A percentile compares a stretch with the other conserved stretches of the same genome.
Conservation (phyloP, 2,329 filamentous ascomycete genomes). For the Tolypocladium tropicale region DNA sequence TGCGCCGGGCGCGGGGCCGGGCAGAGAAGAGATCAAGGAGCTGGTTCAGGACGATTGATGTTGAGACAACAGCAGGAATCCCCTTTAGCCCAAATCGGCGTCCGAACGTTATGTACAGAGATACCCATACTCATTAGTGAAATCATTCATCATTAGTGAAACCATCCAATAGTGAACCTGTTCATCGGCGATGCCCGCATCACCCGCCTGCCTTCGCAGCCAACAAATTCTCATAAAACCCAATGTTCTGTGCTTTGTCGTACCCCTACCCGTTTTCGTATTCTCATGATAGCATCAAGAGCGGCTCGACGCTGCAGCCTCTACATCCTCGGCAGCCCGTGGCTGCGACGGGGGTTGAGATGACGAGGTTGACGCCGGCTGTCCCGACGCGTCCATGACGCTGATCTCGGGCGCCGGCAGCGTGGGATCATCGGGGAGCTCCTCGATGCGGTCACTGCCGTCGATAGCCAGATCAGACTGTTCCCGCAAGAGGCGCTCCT, state of each 20-base stretch:
- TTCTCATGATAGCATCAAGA: not conserved
- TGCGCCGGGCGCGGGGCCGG: constrained; percentile 30
- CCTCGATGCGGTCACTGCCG: constrained; percentile 32
- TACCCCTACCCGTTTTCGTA: not conserved
- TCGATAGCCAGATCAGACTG: constrained; percentile 27
- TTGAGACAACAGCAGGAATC: not conserved
- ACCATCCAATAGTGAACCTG: not conserved
- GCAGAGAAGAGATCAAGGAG: constrained; percentile 52
- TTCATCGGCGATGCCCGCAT: not conserved
- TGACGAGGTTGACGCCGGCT: not conserved
- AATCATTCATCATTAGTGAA: not conserved
- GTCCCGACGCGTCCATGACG: not conserved
- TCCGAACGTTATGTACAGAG: not conserved
- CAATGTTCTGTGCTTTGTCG: not conserved
- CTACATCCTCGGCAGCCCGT: not conserved
- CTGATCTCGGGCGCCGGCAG: constrained; percentile 22
- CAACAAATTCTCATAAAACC: not conserved
- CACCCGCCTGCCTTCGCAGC: not conserved
- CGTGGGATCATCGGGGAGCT: constrained; percentile 37
- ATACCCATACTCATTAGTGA: constrained; percentile 13
- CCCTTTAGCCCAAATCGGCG: not conserved
- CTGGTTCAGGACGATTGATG: constrained; percentile 50
- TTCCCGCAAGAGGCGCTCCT: constrained; percentile 64
- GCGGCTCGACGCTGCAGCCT: not conserved
- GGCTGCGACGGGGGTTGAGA: too few relatives aligned